Evolutionary conservation across 2,329 filamentous ascomycete genomes (phyloP).

Genomic region (Aureobasidium lini): DNA sequence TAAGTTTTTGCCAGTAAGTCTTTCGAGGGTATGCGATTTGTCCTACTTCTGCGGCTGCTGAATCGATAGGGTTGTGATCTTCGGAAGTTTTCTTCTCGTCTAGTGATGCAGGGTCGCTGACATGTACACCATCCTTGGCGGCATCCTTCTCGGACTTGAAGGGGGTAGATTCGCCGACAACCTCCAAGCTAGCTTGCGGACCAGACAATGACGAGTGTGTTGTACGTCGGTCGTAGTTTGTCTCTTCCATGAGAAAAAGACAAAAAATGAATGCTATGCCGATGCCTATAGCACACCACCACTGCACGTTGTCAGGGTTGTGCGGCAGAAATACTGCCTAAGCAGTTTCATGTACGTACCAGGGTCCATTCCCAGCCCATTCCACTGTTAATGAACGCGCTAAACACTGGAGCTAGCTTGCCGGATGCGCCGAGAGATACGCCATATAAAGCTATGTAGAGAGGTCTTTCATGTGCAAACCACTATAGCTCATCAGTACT

Average conservation of each 20-base stretch:
- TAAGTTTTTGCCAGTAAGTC: constrained; percentile 37
- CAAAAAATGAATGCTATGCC: constrained; percentile 43
- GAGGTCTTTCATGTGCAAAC: constrained; percentile 24
- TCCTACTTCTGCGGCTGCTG: constrained; percentile 23
- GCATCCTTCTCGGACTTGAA: neutral
- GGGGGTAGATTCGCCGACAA: neutral
- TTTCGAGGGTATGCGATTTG: constrained; percentile 30
- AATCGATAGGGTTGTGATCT: neutral
- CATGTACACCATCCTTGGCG: neutral
- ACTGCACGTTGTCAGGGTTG: constrained; percentile 18
- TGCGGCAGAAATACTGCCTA: neutral
- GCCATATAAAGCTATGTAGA: constrained; percentile 24
- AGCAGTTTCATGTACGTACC: constrained; percentile 1
- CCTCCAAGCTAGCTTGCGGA: neutral
- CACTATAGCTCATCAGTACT: constrained; percentile 14
- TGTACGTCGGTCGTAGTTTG: constrained; percentile 37
- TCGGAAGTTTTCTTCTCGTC: neutral
- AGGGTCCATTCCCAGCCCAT: constrained; percentile 46
- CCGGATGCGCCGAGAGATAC: constrained; percentile 12
- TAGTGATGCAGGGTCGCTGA: neutral
- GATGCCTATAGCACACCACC: constrained; percentile 49
- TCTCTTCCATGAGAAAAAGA: constrained; percentile 55
- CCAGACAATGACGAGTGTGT: neutral
- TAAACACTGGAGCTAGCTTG: constrained; percentile 34
- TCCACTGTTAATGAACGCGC: constrained; percentile 43